Conservation (phyloP, 306 rosid species). For the Prunus padus region DNA sequence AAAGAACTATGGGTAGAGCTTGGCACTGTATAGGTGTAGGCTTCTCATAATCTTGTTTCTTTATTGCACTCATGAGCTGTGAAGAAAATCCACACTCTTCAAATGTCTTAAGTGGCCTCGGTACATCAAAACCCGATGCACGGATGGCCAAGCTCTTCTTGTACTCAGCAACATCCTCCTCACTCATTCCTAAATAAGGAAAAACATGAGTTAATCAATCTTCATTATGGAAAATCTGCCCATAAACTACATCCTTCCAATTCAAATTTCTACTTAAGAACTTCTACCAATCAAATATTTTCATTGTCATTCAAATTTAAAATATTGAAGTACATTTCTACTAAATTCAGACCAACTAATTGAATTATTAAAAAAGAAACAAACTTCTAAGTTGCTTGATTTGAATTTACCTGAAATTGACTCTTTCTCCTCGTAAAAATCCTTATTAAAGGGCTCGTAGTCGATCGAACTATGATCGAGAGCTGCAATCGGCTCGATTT, state of each 20-base stretch:
- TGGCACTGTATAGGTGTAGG: constrained; percentile 94
- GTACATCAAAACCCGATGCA: constrained; percentile 85
- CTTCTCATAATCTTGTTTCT: constrained; percentile 86
- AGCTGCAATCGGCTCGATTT: constrained; percentile 83
- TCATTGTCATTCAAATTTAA: neutral
- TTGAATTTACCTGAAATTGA: constrained; percentile 66
- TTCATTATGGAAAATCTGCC: neutral
- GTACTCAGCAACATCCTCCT: constrained; percentile 78
- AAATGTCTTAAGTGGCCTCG: constrained; percentile 78
- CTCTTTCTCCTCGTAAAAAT: constrained; percentile 82
- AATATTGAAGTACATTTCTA: neutral
- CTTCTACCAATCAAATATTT: neutral
- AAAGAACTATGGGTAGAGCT: constrained; percentile 81
- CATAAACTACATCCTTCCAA: neutral
- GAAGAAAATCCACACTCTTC: constrained; percentile 75
- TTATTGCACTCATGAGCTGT: constrained; percentile 82
- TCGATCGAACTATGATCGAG: constrained; percentile 84
- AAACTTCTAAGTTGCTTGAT: neutral
- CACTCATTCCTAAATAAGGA: constrained; percentile 66
- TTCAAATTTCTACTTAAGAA: neutral
- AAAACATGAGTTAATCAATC: neutral
- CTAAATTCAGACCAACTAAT: neutral
- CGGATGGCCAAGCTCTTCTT: constrained; percentile 90
- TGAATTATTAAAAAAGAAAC: neutral
- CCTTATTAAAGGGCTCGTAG: constrained; percentile 79